These are phyloP conservation scores for Fragilaria radians DNA, from an alignment of 108 stramenopile species.

Conservation along the genomic window DNA sequence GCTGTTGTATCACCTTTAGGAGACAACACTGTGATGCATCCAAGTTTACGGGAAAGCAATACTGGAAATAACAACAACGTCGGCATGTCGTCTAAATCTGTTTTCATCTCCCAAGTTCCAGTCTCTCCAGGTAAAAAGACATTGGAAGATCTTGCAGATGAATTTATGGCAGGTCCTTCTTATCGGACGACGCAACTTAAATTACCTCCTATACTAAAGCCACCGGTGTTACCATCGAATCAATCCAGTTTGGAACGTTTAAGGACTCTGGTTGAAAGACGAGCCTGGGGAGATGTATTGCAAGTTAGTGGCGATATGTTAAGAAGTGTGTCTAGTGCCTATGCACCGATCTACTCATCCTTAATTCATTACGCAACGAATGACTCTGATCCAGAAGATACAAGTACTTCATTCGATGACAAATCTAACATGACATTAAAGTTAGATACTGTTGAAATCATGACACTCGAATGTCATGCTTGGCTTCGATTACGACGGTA, in stretches of 20 bases:
- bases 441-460: slow-evolving; percentile 53
- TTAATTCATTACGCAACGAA: slow-evolving; percentile 11
- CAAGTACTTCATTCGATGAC: background rate
- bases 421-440: slow-evolving; percentile 5
- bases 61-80: too few relatives aligned
- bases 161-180: slow-evolving; percentile 29
- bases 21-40: too few relatives aligned
- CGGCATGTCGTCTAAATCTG: background rate
- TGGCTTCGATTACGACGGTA: slow-evolving; percentile 53
- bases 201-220: slow-evolving; percentile 17
- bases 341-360: slow-evolving; percentile 29
- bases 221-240: slow-evolving; percentile 25
- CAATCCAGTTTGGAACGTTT: slow-evolving; percentile 21
- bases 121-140: background rate
- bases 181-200: slow-evolving; percentile 13
- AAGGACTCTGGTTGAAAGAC: slow-evolving; percentile 37
- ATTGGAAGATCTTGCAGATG: slow-evolving; percentile 32
- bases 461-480: slow-evolving; percentile 54
- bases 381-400: background rate
- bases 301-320: slow-evolving; percentile 35
- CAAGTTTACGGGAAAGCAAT: too few relatives aligned
- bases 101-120: background rate
- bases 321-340: slow-evolving; percentile 1
- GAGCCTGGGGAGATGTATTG: slow-evolving; percentile 77
- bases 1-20: too few relatives aligned